phyloP scores from a whole-genome alignment of 371 early-diverging fungal species.

The Mortierella polycephala region DNA sequence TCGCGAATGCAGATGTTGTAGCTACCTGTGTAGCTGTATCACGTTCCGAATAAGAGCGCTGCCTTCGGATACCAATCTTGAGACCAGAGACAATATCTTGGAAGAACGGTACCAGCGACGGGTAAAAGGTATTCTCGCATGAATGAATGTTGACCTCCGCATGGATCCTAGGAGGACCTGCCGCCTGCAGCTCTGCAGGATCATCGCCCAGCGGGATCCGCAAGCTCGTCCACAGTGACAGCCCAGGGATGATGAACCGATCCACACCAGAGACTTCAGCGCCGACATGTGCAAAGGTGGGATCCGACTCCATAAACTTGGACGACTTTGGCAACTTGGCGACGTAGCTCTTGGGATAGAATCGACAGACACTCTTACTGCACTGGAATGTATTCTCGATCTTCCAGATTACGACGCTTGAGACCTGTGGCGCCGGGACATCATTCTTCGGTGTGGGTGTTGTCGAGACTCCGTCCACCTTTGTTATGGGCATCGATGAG shows the following conservation, averaged over 20 bases:
- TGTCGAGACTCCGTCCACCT: conserved; percentile 19
- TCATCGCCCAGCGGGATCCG: conserved; percentile 70
- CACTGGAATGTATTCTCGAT: conserved; percentile 53
- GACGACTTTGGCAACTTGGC: conserved; percentile 41
- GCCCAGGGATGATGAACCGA: conserved; percentile 72
- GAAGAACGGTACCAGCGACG: conserved; percentile 78
- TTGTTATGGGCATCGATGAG: conserved; percentile 14
- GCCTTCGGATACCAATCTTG: conserved; percentile 68
- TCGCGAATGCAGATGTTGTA: conserved; percentile 32
- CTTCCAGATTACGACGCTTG: conserved; percentile 45
- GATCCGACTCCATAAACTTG: conserved; percentile 46
- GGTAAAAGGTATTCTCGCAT: conserved; percentile 82
- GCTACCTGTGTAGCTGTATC: conserved; percentile 16
- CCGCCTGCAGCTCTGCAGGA: conserved; percentile 47
- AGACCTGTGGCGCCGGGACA: conserved; percentile 5
- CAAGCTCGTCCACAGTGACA: conserved; percentile 71
- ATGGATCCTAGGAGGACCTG: conserved; percentile 65
- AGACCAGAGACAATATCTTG: conserved; percentile 73
- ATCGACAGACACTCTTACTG: conserved; percentile 58
- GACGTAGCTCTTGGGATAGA: conserved; percentile 64
- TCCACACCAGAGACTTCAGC: conserved; percentile 64
- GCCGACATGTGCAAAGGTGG: conserved; percentile 43
- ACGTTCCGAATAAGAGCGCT: conserved; percentile 33
- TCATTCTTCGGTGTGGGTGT: conserved; percentile 23
- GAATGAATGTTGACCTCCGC: conserved; percentile 78